A percentile compares a stretch with the other conserved stretches of the same genome.
phyloP scores from a whole-genome alignment of 1,284 basidiomycete species.

The Ganoderma multipileum region DNA sequence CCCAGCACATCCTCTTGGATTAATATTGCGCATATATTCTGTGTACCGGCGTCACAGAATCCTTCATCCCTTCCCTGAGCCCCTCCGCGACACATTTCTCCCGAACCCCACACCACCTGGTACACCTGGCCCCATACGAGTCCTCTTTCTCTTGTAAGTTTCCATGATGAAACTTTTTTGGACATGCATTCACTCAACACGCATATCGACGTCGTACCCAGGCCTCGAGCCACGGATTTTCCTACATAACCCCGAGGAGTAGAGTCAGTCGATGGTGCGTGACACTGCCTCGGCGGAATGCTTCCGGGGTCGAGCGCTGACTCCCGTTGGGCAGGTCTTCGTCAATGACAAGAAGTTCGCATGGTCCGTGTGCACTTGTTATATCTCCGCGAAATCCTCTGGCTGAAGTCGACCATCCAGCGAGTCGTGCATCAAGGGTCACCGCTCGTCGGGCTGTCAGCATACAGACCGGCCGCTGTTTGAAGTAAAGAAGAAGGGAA shows the following conservation, averaged over 20 bases:
- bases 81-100: background rate
- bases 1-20: background rate
- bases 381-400: background rate
- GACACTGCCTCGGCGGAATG: background rate
- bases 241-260: conserved; percentile 16
- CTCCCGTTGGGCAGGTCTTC: conserved; percentile 20
- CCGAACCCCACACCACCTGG: background rate
- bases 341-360: conserved; percentile 35
- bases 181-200: background rate
- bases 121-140: background rate
- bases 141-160: conserved; percentile 1
- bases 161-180: background rate
- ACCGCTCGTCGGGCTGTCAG: conserved; percentile 79
- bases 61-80: background rate
- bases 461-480: conserved; percentile 80
- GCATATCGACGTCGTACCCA: background rate
- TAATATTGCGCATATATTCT: background rate
- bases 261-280: conserved; percentile 20
- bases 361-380: conserved; percentile 21
- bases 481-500: conserved; percentile 84
- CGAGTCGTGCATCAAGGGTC: conserved; percentile 85
- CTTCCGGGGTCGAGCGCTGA: conserved; percentile 8
- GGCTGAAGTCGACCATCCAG: conserved; percentile 42
- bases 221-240: conserved; percentile 15
- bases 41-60: background rate